Base-by-base conservation (phyloP, 495 filamentous ascomycete genomes). In the Recurvomyces mirabilis region DNA sequence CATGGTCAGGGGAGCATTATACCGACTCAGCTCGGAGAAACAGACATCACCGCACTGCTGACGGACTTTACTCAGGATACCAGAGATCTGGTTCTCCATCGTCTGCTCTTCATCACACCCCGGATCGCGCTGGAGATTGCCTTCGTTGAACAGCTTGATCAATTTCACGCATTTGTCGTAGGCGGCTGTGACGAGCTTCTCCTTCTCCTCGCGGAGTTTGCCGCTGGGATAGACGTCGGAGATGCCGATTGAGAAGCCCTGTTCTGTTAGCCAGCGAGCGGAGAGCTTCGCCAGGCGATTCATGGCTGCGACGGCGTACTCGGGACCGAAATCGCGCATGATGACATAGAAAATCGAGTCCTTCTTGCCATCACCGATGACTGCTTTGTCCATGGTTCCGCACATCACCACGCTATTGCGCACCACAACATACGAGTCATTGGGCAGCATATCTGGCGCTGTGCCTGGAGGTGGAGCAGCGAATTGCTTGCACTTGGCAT, bases 371-470 rank as follows among this genome's bases (percentile, higher is more conserved):
- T 81, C 84, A 51, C 91, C 91, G 31, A 98, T 82, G 0, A 87
- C 94, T 1, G 84, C 79, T 59, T 98, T 98, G 64, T 98, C 91
- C 87, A 98, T 94, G 26, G 86, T 77, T 54, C 91, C 91, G 56
- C 91, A 95, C 87, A 98, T 95, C 47, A 98, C 78, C 60, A 95
- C 91, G 0, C 88, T 94, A 54, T 96, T 95, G 30, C 91, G 82
- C 52, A 98, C 79, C 13, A 93, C 84, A 20, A 98, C 68, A 74
- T 81, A 95, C 5, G 74, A 73, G 62, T 98, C 91, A 51, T 94
- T 82, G 3, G 72, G 70, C 53, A 84, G 78, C 65, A 96, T 75
- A 55, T 95, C 89, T 5, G 77, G 76, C 35, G 64, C 65, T 0
- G 10, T 20, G 25, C 61, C 70, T 67, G 43, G 61, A 64, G 37